These are phyloP conservation scores for Debaryomyces subglobosus DNA, from an alignment of 1,139 yeast genomes.

Conservation along the genomic window DNA sequence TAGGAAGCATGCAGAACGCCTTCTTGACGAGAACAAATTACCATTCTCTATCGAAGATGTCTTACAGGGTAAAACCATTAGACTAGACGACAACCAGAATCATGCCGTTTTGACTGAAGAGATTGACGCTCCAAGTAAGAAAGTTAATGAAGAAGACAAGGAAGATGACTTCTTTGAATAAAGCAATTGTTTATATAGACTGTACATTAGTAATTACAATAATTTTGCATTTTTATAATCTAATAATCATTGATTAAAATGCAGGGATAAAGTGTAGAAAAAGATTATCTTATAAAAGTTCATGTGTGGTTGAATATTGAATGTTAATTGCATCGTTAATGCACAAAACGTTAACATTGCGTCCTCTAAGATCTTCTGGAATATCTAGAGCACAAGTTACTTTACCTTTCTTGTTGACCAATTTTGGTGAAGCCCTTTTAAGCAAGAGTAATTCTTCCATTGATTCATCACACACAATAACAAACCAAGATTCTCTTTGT, in stretches of 20 bases:
- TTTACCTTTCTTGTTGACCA: constrained; percentile 46
- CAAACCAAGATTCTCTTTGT: constrained; percentile 95
- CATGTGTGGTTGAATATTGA: constrained; percentile 27
- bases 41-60: constrained; percentile 65
- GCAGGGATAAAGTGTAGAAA: not conserved
- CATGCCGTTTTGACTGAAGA: constrained; percentile 26
- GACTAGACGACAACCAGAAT: constrained; percentile 21
- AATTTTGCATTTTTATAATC: constrained; percentile 5
- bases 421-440: constrained; percentile 68
- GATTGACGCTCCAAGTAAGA: constrained; percentile 45
- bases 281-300: constrained; percentile 4
- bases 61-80: constrained; percentile 48
- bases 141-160: constrained; percentile 25
- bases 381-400: constrained; percentile 49
- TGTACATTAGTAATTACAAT: constrained; percentile 15
- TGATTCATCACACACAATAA: constrained; percentile 56
- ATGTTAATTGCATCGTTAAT: constrained; percentile 73
- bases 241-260: not conserved
- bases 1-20: constrained; percentile 53
- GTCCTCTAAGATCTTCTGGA: constrained; percentile 52
- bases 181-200: constrained; percentile 9
- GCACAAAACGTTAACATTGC: constrained; percentile 45
- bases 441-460: constrained; percentile 56
- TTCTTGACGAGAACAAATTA: constrained; percentile 52
- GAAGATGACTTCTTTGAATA: constrained; percentile 52